Base-by-base conservation (phyloP, 1,284 basidiomycete species). In the Chiua sp. region DNA sequence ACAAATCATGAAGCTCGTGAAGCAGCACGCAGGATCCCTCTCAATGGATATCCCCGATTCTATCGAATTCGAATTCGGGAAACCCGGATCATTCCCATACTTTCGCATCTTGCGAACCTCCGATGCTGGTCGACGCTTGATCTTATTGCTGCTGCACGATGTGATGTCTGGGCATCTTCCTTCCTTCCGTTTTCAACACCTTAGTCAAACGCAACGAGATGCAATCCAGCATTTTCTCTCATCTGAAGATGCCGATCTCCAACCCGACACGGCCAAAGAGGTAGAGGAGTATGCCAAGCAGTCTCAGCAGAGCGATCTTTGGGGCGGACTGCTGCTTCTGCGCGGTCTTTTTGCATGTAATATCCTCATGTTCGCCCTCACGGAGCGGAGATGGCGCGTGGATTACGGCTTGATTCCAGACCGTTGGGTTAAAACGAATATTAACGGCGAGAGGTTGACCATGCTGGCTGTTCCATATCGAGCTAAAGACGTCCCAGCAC, bases 1-100 rank as follows among this genome's bases (percentile, higher is more conserved):
- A 10, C 42, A 44, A 44, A 22, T 82, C 2, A 64, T 83, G 7
- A 28, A 47, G 8, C 59, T 72, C 2, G 63, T 69, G 2, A 63
- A 59, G 22, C 51, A 48, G 3, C 63, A 67, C 51, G 60, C 63
- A 4, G 15, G 20, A 8, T 42, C 32, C 15, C 39, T 65, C 10
- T 44, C 48, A 33, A 32, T 46, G 4, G 46, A 47, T 15, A 33
- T 44, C n/a, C 48, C 62, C 72, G 30, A 49, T 11, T 28, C 72
- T 55, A 42, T 47, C 53, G 15, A 48, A 51, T 56, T 49, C 8
- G 12, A 44, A n/a, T 10, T n/a, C n/a, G 12, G n/a, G 2, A 2
- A n/a, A 44, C 42, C 42, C 6, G 42, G 42, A 44, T 44, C 42
- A 12, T 44, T 44, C 20, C 42, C 42, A 4, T 44, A 44, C 42